Base-by-base conservation (phyloP, 1,284 basidiomycete genomes). In the Boletus holoroseus region DNA sequence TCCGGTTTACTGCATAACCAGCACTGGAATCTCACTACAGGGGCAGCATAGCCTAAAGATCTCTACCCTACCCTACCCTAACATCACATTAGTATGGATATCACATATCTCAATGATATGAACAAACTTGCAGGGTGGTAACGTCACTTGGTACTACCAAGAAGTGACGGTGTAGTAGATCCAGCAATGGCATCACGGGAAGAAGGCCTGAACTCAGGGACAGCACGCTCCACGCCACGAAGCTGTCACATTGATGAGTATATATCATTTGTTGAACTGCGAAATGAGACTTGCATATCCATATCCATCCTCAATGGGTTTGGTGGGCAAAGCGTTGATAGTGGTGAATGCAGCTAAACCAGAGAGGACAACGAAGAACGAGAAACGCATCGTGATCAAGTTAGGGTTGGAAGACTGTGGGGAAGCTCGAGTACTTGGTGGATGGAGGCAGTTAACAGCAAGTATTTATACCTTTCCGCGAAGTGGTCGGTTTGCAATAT, bases 301-400 rank as follows among this genome's bases (percentile, higher is more conserved):
- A 22, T 22, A 22, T 22, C 20, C 20, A 22, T 22, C 20, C 20
- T 22, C 3, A 3, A 13, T 11, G 8, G 5, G 22, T 7, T 16
- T 3, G 8, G 5, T 26, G 16, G 50, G 50, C 13, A 47, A 45
- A 7, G 50, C 49, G 1, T 12, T 13, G 11, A 32, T 39, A 16
- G 44, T 7, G 0, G 30, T n/a, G 6, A 52, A 22, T 3, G 43
- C 37, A 20, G 20, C 26, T 26, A 54, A 26, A 15, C 16, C 31
- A 36, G 31, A 39, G 16, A 52, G 5, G 22, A 53, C 7, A 15
- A 28, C 18, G 15, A 27, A 52, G 24, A 45, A 31, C 15, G 22
- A 18, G 49, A 34, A 39, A 28, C 40, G 50, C 50, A 53, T 52
- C 0, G 34, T 39, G 37, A 22, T 40, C 2, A n/a, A 20, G 30